Evolutionary conservation across 2,329 filamentous ascomycete genomes (phyloP).

Genomic region (Hymenoscyphus albidus): DNA sequence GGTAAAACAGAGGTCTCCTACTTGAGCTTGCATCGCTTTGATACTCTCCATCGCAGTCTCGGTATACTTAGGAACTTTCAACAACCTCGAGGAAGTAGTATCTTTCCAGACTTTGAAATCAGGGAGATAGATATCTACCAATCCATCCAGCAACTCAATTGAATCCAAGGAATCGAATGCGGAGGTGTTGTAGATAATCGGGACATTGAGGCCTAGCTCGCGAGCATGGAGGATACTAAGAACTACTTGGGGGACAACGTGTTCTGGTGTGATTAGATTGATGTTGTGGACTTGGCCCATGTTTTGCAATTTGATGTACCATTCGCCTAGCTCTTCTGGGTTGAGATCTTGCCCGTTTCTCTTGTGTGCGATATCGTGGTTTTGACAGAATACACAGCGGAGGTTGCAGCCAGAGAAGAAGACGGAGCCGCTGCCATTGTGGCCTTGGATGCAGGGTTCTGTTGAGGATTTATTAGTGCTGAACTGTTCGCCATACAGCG

Average conservation of each 20-base stretch:
- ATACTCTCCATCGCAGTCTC: constrained; percentile 71
- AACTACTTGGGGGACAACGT: constrained; percentile 79
- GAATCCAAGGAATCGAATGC: constrained; percentile 74
- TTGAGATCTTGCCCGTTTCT: constrained; percentile 76
- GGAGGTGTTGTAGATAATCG: constrained; percentile 82
- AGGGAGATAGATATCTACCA: constrained; percentile 83
- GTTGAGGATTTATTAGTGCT: constrained; percentile 5
- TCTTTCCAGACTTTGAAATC: constrained; percentile 81
- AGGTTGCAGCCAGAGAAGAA: constrained; percentile 52
- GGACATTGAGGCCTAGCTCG: constrained; percentile 64
- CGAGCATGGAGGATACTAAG: constrained; percentile 70
- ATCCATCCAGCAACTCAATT: constrained; percentile 67
- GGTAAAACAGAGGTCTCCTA: constrained; percentile 80
- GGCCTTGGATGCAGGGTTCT: constrained; percentile 78
- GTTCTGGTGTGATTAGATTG: constrained; percentile 82
- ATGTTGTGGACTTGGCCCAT: constrained; percentile 84
- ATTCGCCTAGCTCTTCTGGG: constrained; percentile 73
- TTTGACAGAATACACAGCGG: constrained; percentile 71
- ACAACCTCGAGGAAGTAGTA: constrained; percentile 61
- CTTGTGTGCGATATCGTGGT: constrained; percentile 78
- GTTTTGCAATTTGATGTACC: constrained; percentile 79
- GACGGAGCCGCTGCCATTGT: constrained; percentile 74
- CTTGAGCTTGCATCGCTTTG: constrained; percentile 74
- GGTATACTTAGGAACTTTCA: constrained; percentile 77
- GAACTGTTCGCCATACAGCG: too few species aligned